Base-by-base conservation (phyloP, 768 basidiomycete species). In the Lactarius hengduanensis region DNA sequence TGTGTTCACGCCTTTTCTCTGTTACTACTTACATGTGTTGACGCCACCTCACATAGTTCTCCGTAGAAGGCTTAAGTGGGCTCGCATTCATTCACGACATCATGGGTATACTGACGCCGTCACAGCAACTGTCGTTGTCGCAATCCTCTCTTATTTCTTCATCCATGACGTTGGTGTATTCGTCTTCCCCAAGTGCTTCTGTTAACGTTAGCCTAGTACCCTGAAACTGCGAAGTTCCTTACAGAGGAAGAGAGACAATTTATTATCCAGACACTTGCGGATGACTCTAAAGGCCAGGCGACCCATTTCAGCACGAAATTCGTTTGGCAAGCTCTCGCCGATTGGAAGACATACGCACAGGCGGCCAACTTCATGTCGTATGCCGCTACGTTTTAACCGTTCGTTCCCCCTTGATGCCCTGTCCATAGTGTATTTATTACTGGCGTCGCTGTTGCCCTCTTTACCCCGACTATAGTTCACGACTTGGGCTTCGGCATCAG, bases 401-500 rank as follows among this genome's bases (percentile, higher is more conserved):
- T 30, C 20, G 6, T 47, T 50, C n/a, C 22, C 7, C 15, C 26
- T 30, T 43, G 55, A 15, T 57, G 43, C 26, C n/a, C 15, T 30
- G 26, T 54, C 43, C 13, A 68, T 38, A 82, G 79, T 32, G 68
- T 82, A 5, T 76, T 84, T 55, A 66, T 83, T 32, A 80, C 84
- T 13, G 71, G 81, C 47, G 84, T 83, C 57, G 76, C 80, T 3
- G 76, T 83, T 56, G 71, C 78, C 1, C 72, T 79, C 30, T 79
- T 79, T 70, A 65, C 74, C 5, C 77, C 77, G 3, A 76, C 75
- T 15, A 76, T 78, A 61, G 74, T 78, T 64, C 71, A 71, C 36
- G 69, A 72, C 4, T 71, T 84, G 3, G 83, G 85, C 8, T 87
- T 75, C n/a, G n/a, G n/a, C n/a, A n/a, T n/a, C n/a, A n/a, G n/a